Conservation (phyloP, 1,284 basidiomycete genomes). For the Heliocybe sulcata region DNA sequence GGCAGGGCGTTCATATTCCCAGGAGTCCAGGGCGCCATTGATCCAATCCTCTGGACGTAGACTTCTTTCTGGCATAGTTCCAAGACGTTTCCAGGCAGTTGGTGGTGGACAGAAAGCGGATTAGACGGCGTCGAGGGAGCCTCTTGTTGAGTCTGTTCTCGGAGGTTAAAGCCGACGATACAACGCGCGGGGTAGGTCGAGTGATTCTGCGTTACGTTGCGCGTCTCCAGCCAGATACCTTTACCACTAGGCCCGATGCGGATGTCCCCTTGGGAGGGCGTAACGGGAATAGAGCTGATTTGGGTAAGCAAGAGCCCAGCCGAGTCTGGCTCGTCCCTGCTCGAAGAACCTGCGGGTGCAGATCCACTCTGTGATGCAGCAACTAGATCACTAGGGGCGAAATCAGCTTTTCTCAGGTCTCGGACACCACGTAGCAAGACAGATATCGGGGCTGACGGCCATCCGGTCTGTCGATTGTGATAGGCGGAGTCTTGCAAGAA, state of each 20-base stretch:
- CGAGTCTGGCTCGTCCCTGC: neutral
- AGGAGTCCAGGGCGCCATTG: conserved; percentile 19
- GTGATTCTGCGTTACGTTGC: conserved; percentile 19
- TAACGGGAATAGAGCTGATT: conserved; percentile 10
- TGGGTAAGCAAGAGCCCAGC: neutral
- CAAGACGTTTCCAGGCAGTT: conserved; percentile 5
- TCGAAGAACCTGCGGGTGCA: neutral
- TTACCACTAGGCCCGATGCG: conserved; percentile 23
- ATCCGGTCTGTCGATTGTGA: no score
- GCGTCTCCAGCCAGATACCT: conserved; percentile 29
- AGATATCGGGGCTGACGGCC: no score
- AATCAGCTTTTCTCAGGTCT: no score
- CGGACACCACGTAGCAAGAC: no score
- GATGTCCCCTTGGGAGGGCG: conserved; percentile 24
- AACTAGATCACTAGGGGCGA: no score
- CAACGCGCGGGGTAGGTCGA: conserved; percentile 23
- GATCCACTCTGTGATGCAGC: neutral
- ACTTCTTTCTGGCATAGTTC: conserved; percentile 19
- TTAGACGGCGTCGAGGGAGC: neutral
- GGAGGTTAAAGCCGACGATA: conserved; percentile 25
- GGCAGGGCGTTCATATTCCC: no score
- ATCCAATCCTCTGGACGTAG: conserved; percentile 24
- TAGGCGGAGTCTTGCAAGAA: no score
- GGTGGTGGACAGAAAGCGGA: neutral
- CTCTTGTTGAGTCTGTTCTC: neutral